phyloP scores from a whole-genome alignment of 192 early-diverging fungal genomes.

The Backusella sp. region DNA sequence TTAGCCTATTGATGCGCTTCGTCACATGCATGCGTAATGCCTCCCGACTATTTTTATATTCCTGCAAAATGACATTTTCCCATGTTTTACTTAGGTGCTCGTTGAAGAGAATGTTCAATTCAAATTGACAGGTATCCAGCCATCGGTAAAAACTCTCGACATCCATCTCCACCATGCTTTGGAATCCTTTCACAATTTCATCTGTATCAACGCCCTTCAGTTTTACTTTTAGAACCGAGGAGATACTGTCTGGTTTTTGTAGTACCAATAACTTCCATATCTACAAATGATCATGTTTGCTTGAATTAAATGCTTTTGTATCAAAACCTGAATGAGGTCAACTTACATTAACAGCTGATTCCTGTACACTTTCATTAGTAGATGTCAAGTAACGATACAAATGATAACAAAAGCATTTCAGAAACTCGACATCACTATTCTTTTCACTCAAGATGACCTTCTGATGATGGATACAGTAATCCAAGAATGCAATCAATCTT shows the following conservation, averaged over 20 bases:
- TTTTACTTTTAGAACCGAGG: constrained; percentile 36
- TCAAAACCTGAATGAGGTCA: neutral
- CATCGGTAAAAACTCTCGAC: constrained; percentile 53
- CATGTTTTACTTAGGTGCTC: constrained; percentile 52
- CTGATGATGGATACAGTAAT: constrained; percentile 61
- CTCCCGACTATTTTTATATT: constrained; percentile 51
- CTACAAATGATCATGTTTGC: constrained; percentile 18
- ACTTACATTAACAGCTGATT: constrained; percentile 50
- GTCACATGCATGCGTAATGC: constrained; percentile 38
- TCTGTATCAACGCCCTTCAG: constrained; percentile 25
- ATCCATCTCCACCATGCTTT: constrained; percentile 55
- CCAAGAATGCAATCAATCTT: constrained; percentile 41
- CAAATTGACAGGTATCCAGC: constrained; percentile 47
- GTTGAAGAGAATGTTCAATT: constrained; percentile 55
- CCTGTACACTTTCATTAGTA: constrained; percentile 37
- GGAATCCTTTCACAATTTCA: constrained; percentile 54
- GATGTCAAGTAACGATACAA: constrained; percentile 51
- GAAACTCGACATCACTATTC: constrained; percentile 60
- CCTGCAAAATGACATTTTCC: constrained; percentile 52
- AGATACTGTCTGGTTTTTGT: constrained; percentile 53
- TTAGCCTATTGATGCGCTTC: constrained; percentile 50
- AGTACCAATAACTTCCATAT: constrained; percentile 59
- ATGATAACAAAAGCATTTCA: constrained; percentile 61
- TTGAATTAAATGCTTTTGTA: too few species aligned
- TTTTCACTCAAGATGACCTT: constrained; percentile 52